phyloP scores from a whole-genome alignment of 495 filamentous ascomycete species.

The Lasiosphaeris hirsuta region DNA sequence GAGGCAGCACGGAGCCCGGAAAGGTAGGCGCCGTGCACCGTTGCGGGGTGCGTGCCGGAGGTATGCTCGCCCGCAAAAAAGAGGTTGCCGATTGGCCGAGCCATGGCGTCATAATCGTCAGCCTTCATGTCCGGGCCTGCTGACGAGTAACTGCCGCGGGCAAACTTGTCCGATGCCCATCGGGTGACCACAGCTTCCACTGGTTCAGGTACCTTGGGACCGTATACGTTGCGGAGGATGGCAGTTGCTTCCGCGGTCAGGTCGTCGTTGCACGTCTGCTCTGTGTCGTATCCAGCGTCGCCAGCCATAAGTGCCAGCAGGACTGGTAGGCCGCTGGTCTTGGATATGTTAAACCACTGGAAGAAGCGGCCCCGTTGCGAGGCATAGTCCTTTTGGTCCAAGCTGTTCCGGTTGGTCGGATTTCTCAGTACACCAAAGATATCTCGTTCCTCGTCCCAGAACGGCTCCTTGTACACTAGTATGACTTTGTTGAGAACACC shows the following conservation, averaged over 20 bases:
- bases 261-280: conserved; percentile 65
- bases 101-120: conserved; percentile 93
- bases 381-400: conserved; percentile 52
- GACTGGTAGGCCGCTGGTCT: conserved; percentile 81
- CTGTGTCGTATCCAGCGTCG: conserved; percentile 85
- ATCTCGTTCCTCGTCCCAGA: conserved; percentile 90
- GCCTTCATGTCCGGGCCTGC: conserved; percentile 74
- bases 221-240: conserved; percentile 64
- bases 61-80: conserved; percentile 98
- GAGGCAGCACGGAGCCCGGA: conserved; percentile 85
- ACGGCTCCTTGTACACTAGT: conserved; percentile 81
- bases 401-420: conserved; percentile 49
- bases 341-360: conserved; percentile 93
- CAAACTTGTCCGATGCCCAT: conserved; percentile 86
- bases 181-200: conserved; percentile 89
- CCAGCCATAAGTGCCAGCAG: conserved; percentile 94
- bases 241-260: conserved; percentile 76
- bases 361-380: conserved; percentile 77
- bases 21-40: conserved; percentile 94
- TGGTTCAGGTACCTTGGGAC: conserved; percentile 59
- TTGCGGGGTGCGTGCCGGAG: conserved; percentile 90
- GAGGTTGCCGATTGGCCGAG: conserved; percentile 76
- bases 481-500: conserved; percentile 94
- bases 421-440: conserved; percentile 91
- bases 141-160: conserved; percentile 90